phyloP scores from a whole-genome alignment of 139 green algal genomes.

The Asterochloris erici region DNA sequence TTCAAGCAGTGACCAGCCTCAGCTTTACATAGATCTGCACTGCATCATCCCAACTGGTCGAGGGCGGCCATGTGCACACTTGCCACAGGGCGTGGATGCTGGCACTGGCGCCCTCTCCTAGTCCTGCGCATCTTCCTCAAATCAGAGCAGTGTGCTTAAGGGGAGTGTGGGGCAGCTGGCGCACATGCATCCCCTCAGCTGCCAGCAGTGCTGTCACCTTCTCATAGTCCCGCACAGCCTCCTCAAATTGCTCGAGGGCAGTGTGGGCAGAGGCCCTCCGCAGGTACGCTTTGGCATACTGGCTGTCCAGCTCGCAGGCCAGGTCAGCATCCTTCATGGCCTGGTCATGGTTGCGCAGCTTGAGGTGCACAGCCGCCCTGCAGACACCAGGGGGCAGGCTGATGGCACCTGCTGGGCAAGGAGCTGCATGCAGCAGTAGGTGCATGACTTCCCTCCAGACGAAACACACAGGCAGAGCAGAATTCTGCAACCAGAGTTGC shows the following conservation, averaged over 20 bases:
- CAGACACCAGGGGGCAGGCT: background rate
- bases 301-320: conserved; percentile 29
- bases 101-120: no score
- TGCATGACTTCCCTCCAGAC: background rate
- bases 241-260: conserved; percentile 35
- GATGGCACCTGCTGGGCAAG: background rate
- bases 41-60: no score
- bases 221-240: conserved; percentile 39
- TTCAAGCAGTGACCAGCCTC: no score
- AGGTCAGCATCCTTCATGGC: conserved; percentile 35
- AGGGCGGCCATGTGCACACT: no score
- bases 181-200: no score
- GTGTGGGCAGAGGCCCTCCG: conserved; percentile 25
- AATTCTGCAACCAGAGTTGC: background rate
- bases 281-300: conserved; percentile 35
- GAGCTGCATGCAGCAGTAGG: background rate
- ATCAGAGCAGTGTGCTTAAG: no score
- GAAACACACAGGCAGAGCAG: background rate
- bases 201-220: conserved; percentile 15
- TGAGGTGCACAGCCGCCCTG: conserved; percentile 26
- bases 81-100: no score
- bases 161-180: no score
- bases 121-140: no score
- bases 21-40: no score
- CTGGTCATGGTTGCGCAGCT: conserved; percentile 27